Evolutionary conservation across 2,329 filamentous ascomycete genomes (phyloP).

Genomic region (Talaromyces sp.): DNA sequence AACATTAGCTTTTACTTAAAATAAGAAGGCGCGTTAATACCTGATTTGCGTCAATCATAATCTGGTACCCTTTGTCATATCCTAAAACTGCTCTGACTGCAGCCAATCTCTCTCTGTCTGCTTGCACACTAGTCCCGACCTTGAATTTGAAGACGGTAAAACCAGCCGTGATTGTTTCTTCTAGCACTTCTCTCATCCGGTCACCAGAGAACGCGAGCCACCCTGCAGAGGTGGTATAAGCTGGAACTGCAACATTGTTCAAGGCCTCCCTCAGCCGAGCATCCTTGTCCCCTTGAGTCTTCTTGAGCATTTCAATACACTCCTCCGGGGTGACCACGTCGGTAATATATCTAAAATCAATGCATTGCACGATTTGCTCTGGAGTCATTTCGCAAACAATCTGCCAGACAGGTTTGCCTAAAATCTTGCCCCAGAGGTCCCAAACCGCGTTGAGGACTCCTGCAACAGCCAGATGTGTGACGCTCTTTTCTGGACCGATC

Average conservation of each 20-base stretch:
- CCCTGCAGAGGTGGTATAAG: constrained; percentile 80
- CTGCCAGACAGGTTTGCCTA: constrained; percentile 83
- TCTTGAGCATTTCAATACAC: constrained; percentile 66
- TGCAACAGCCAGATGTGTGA: constrained; percentile 84
- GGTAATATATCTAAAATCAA: constrained; percentile 91
- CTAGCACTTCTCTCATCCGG: constrained; percentile 72
- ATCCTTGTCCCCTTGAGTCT: constrained; percentile 63
- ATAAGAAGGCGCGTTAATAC: constrained; percentile 34
- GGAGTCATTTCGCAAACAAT: constrained; percentile 86
- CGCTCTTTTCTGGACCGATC: constrained; percentile 91
- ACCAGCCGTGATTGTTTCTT: constrained; percentile 70
- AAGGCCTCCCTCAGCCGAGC: constrained; percentile 69
- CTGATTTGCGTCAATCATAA: constrained; percentile 93
- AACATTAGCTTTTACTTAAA: background rate
- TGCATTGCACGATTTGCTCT: constrained; percentile 78
- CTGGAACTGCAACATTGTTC: constrained; percentile 70
- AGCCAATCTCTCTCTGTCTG: constrained; percentile 64
- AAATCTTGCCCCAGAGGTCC: constrained; percentile 89
- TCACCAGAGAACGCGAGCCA: constrained; percentile 89
- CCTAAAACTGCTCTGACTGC: constrained; percentile 78
- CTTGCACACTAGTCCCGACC: constrained; percentile 69
- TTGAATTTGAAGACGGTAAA: constrained; percentile 89
- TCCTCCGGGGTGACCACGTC: constrained; percentile 87
- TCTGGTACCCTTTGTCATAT: constrained; percentile 73
- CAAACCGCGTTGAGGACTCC: constrained; percentile 87